phyloP scores from a whole-genome alignment of 2,329 filamentous ascomycete genomes.

The Penicillium sclerotigenum region DNA sequence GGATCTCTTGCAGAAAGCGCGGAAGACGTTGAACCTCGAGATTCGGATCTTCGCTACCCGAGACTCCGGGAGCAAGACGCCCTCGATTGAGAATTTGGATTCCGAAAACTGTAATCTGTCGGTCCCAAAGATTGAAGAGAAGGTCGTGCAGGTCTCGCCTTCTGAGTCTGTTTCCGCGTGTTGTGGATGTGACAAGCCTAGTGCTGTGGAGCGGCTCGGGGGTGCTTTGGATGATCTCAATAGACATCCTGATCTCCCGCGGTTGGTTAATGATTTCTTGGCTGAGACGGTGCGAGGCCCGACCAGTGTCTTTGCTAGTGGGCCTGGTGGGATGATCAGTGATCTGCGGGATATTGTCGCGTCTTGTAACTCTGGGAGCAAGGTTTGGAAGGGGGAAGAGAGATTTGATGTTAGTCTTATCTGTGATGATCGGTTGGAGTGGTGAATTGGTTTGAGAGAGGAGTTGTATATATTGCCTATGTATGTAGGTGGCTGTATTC shows the following conservation, averaged over 20 bases:
- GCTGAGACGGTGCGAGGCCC: conserved; percentile 45
- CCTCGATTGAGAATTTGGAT: not conserved
- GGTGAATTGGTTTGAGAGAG: conserved; percentile 5
- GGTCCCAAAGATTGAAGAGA: conserved; percentile 6
- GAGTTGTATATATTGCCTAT: not conserved
- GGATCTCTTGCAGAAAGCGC: conserved; percentile 45
- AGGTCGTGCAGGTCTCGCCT: conserved; percentile 2
- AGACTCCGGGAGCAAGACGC: conserved; percentile 32
- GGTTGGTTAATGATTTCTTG: conserved; percentile 49
- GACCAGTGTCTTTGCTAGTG: conserved; percentile 59
- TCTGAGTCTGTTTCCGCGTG: conserved; percentile 3
- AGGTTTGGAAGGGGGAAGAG: conserved; percentile 59
- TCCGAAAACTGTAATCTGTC: conserved; percentile 2
- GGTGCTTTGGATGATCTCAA: conserved; percentile 23
- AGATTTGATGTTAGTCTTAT: conserved; percentile 55
- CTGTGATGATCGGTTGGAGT: conserved; percentile 57
- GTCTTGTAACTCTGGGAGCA: conserved; percentile 49
- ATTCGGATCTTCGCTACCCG: conserved; percentile 61
- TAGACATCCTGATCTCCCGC: conserved; percentile 37
- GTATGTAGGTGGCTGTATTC: not conserved
- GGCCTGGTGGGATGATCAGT: conserved; percentile 59
- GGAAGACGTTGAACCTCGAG: conserved; percentile 42
- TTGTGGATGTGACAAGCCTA: conserved; percentile 12
- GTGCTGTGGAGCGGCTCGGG: conserved; percentile 10
- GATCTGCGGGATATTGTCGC: conserved; percentile 57